phyloP scores from a whole-genome alignment of 73 alveolate genomes.

The Tetrahymena thermophila region DNA sequence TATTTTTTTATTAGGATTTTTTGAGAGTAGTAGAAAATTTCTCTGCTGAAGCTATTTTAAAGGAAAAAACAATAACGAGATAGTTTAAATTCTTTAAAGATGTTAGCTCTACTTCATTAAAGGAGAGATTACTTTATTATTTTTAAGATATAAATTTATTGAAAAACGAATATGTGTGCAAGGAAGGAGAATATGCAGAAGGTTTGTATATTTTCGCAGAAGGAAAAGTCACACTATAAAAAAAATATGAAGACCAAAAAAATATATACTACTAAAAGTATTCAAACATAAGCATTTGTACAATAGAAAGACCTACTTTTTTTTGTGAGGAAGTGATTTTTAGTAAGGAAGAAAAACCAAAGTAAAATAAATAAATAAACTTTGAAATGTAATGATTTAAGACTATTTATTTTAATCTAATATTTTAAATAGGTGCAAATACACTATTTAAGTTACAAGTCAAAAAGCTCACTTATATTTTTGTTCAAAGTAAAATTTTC shows the following conservation, averaged over 20 bases:
- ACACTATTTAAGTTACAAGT: background rate
- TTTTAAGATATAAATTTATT: background rate
- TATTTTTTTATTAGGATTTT: background rate
- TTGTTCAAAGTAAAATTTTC: background rate
- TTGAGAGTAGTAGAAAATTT: background rate
- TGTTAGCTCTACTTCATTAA: background rate
- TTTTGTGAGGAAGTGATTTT: background rate
- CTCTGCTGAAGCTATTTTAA: background rate
- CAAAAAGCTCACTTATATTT: background rate
- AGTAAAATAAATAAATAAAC: background rate
- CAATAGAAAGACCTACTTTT: background rate
- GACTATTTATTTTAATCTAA: too few relatives aligned
- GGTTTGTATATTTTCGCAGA: background rate
- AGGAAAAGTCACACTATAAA: background rate
- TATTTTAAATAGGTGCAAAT: background rate
- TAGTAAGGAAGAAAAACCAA: background rate
- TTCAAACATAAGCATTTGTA: background rate
- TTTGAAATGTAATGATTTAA: too few relatives aligned
- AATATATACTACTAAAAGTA: background rate
- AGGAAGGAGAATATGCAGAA: background rate
- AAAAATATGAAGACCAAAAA: background rate
- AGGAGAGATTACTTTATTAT: background rate
- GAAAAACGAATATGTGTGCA: background rate
- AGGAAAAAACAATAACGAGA: background rate
- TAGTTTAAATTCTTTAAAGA: background rate